Conservation (phyloP, 177 flowering plant genomes). For the Vitis hybrid region DNA sequence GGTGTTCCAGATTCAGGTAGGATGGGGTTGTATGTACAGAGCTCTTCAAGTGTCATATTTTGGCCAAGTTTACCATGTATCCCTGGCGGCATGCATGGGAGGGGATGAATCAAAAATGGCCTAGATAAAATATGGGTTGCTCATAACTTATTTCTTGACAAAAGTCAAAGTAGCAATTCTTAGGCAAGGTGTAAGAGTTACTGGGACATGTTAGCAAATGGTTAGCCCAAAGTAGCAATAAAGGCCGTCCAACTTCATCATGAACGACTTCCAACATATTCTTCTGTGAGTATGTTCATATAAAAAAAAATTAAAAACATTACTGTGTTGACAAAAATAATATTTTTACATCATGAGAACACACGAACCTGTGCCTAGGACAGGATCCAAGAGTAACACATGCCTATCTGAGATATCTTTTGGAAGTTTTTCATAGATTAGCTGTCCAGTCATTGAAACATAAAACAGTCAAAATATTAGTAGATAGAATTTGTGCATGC, state of each 20-base stretch:
- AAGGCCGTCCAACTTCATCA: no score
- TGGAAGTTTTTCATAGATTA: constrained; percentile 91
- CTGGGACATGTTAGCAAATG: background rate
- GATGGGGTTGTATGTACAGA: no score
- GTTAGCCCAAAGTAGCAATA: background rate
- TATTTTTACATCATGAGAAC: background rate
- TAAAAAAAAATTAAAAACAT: background rate
- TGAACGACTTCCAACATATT: background rate
- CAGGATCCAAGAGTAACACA: constrained; percentile 94
- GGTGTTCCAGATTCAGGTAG: no score
- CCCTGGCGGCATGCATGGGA: no score
- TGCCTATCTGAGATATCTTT: constrained; percentile 86
- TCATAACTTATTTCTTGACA: no score
- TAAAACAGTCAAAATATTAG: background rate
- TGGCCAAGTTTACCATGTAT: no score
- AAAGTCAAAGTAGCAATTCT: no score
- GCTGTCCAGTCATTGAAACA: constrained; percentile 38
- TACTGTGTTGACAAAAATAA: background rate
- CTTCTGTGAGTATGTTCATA: background rate
- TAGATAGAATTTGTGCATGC: no score
- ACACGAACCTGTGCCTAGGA: constrained; percentile 84
- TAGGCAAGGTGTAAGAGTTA: no score
- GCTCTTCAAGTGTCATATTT: no score
- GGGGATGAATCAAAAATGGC: background rate
- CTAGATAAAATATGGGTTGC: background rate